These are phyloP conservation scores for Pilatotrama ljubarskyi DNA, from an alignment of 768 basidiomycete genomes.

Conservation along the genomic window DNA sequence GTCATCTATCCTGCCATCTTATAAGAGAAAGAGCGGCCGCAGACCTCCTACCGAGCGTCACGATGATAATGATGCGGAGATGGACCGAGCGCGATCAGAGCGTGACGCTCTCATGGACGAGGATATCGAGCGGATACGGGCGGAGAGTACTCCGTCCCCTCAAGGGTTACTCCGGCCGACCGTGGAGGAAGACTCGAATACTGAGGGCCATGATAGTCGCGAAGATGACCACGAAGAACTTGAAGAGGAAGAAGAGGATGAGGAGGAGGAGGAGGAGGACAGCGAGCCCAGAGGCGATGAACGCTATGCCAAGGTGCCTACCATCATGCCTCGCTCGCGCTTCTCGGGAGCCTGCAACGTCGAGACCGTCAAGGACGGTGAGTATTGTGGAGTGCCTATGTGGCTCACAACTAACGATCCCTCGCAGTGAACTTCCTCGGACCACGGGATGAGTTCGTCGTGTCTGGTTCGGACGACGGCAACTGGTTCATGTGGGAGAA, in stretches of 20 bases:
- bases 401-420: neutral
- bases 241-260: constrained; percentile 28
- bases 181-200: constrained; percentile 28
- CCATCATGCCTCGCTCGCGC: constrained; percentile 61
- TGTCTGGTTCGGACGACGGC: constrained; percentile 86
- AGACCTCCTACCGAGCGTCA: no score
- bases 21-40: neutral
- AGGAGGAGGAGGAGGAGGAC: constrained; percentile 28
- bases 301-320: constrained; percentile 42
- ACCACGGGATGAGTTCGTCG: constrained; percentile 71
- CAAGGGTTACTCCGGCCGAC: neutral
- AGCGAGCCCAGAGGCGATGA: constrained; percentile 5
- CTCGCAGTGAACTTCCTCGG: constrained; percentile 80
- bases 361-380: constrained; percentile 86
- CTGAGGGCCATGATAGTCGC: constrained; percentile 32
- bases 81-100: neutral
- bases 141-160: constrained; percentile 16
- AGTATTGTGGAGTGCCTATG: constrained; percentile 26
- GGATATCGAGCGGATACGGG: constrained; percentile 26
- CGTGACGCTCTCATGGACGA: constrained; percentile 33
- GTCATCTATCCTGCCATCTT: constrained; percentile 18
- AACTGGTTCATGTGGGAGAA: constrained; percentile 90
- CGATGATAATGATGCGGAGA: neutral
- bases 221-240: constrained; percentile 27
- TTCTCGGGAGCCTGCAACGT: constrained; percentile 76